phyloP scores from a whole-genome alignment of 2,329 filamentous ascomycete genomes.

The Exophiala calicioides region DNA sequence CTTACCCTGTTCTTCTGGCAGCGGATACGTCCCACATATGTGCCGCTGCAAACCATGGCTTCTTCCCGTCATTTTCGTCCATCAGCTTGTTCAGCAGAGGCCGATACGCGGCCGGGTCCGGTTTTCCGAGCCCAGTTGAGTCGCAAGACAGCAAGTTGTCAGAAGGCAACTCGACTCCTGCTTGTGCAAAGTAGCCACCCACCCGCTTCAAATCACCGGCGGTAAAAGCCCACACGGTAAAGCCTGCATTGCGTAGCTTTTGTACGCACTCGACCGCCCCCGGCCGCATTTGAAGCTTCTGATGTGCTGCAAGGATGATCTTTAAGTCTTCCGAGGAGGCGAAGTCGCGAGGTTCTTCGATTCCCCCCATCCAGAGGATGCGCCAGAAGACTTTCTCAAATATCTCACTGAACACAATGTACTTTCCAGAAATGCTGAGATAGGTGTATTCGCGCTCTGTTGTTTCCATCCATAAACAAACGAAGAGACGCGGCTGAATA shows the following conservation, averaged over 20 bases:
- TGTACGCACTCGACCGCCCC: slow-evolving; percentile 42
- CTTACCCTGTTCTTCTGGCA: slow-evolving; percentile 48
- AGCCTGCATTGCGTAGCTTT: slow-evolving; percentile 47
- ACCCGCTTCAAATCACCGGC: slow-evolving; percentile 55
- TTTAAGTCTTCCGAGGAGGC: slow-evolving; percentile 43
- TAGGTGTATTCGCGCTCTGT: slow-evolving; percentile 50
- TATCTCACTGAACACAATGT: slow-evolving; percentile 42
- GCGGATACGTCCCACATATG: slow-evolving; percentile 63
- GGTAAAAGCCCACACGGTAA: slow-evolving; percentile 58
- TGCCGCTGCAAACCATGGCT: slow-evolving; percentile 59
- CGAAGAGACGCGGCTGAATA: slow-evolving; percentile 38
- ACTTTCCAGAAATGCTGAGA: slow-evolving; percentile 43
- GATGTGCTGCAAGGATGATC: slow-evolving; percentile 39
- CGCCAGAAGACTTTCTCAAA: slow-evolving; percentile 47
- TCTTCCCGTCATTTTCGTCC: slow-evolving; percentile 31
- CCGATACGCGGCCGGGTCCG: slow-evolving; percentile 50
- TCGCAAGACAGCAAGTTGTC: slow-evolving; percentile 58
- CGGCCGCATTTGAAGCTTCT: slow-evolving; percentile 35
- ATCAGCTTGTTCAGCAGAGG: slow-evolving; percentile 46
- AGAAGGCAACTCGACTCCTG: slow-evolving; percentile 51
- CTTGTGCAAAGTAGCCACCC: slow-evolving; percentile 54
- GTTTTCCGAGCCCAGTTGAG: slow-evolving; percentile 51
- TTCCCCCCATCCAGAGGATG: slow-evolving; percentile 43
- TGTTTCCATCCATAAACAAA: slow-evolving; percentile 45
- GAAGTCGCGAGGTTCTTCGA: slow-evolving; percentile 41